These are phyloP conservation scores for Alternaria arbusti DNA, from an alignment of 2,329 filamentous ascomycete species.

Conservation along the genomic window DNA sequence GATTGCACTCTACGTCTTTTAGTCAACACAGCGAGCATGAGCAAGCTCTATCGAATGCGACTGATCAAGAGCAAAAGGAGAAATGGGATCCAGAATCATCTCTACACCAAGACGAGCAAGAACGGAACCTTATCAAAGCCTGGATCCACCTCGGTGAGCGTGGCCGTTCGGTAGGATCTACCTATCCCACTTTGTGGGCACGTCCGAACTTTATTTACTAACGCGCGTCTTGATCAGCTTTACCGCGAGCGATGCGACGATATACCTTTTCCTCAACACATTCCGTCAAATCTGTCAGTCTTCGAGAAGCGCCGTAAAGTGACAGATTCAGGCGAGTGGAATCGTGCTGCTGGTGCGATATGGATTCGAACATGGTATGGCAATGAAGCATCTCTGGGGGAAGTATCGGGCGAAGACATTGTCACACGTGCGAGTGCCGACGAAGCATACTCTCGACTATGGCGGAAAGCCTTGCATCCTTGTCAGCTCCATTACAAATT, in stretches of 20 bases:
- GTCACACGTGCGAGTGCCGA: background rate
- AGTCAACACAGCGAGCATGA: background rate
- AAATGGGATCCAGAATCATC: conserved; percentile 2
- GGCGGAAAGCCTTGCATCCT: background rate
- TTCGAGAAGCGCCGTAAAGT: conserved; percentile 1
- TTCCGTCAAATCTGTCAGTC: background rate
- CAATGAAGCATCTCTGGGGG: background rate
- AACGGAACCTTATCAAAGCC: background rate
- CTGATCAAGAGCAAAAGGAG: background rate
- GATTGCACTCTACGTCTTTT: background rate
- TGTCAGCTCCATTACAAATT: background rate
- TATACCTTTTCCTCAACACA: background rate
- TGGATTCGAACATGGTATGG: conserved; percentile 7
- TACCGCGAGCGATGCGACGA: background rate
- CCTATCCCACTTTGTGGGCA: background rate
- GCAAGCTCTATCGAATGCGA: background rate
- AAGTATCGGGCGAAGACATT: background rate
- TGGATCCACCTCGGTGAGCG: background rate
- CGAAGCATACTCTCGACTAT: background rate
- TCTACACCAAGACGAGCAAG: conserved; percentile 1
- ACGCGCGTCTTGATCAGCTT: background rate
- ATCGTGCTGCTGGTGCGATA: background rate
- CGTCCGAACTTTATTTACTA: background rate
- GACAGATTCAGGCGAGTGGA: background rate
- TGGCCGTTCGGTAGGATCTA: background rate